A percentile compares a stretch with the other conserved stretches of the same genome.
Evolutionary conservation across 2,329 filamentous ascomycete genomes (phyloP).

Genomic region (Septoria petroselini): DNA sequence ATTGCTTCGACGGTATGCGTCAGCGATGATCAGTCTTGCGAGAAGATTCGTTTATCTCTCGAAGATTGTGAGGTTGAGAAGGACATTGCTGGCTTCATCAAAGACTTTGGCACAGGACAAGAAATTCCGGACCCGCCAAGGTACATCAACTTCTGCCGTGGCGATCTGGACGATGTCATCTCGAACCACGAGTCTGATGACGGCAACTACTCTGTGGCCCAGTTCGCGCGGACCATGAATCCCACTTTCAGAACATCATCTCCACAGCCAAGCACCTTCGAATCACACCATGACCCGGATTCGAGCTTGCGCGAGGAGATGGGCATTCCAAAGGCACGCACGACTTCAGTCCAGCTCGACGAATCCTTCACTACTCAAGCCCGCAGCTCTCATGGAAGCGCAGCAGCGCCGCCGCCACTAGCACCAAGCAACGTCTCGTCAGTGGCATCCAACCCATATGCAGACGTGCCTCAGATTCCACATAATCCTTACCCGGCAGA

Average conservation of each 20-base stretch:
- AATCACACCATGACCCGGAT: constrained; percentile 86
- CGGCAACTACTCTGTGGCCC: constrained; percentile 87
- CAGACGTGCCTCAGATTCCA: constrained; percentile 66
- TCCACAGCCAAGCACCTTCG: constrained; percentile 87
- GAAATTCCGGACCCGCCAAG: constrained; percentile 96
- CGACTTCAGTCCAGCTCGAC: constrained; percentile 33
- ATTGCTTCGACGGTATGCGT: constrained; percentile 96
- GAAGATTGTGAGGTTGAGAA: constrained; percentile 97
- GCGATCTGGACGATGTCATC: constrained; percentile 73
- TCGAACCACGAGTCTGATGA: constrained; percentile 78
- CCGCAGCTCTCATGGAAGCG: constrained; percentile 34
- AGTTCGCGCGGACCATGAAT: constrained; percentile 93
- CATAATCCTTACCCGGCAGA: constrained; percentile 93
- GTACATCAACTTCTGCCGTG: constrained; percentile 98
- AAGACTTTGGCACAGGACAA: constrained; percentile 83
- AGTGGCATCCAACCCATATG: constrained; percentile 34
- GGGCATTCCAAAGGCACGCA: constrained; percentile 49
- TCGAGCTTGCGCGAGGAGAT: constrained; percentile 68
- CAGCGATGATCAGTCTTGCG: constrained; percentile 89
- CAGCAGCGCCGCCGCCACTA: constrained; percentile 25
- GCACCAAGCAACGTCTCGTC: constrained; percentile 28
- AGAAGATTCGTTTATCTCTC: constrained; percentile 88
- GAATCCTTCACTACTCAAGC: constrained; percentile 32
- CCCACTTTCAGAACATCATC: constrained; percentile 94
- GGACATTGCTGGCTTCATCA: constrained; percentile 87